phyloP scores from a whole-genome alignment of 2,329 filamentous ascomycete genomes.

The Podosphaera fusca region DNA sequence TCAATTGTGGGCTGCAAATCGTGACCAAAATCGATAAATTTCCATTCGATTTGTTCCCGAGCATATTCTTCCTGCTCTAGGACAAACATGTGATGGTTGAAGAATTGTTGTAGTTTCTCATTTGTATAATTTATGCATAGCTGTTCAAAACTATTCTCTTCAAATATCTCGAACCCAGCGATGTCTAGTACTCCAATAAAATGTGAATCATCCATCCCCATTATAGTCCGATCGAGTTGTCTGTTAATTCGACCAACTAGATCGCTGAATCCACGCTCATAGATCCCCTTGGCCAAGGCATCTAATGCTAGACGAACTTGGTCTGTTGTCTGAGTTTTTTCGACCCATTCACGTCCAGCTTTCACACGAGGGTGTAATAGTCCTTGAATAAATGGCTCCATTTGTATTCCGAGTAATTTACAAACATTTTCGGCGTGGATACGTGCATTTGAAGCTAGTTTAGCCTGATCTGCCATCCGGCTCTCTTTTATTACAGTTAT shows the following conservation, averaged over 20 bases:
- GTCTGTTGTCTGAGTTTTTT: slow-evolving; percentile 93
- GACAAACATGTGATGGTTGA: slow-evolving; percentile 99
- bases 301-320: slow-evolving; percentile 80
- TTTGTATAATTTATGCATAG: slow-evolving; percentile 99
- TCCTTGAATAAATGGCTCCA: slow-evolving; percentile 70
- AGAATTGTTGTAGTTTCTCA: slow-evolving; percentile 96
- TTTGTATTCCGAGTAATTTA: slow-evolving; percentile 57
- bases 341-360: slow-evolving; percentile 91
- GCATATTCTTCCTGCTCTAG: slow-evolving; percentile 97
- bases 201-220: slow-evolving; percentile 65
- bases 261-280: slow-evolving; percentile 86
- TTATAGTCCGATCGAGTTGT: slow-evolving; percentile 68
- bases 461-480: slow-evolving; percentile 71
- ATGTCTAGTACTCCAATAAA: slow-evolving; percentile 99
- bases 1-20: slow-evolving; percentile 96
- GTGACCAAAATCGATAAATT: slow-evolving; percentile 96
- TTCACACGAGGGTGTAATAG: slow-evolving; percentile 84
- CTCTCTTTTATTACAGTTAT: slow-evolving; percentile 79
- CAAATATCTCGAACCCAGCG: slow-evolving; percentile 96
- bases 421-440: slow-evolving; percentile 60
- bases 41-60: slow-evolving; percentile 94
- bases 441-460: slow-evolving; percentile 52
- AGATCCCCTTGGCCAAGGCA: slow-evolving; percentile 87
- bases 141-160: slow-evolving; percentile 95
- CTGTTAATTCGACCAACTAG: slow-evolving; percentile 79